Evolutionary conservation across 1,139 yeast genomes (phyloP).

Genomic region (Candida mesenterica): DNA sequence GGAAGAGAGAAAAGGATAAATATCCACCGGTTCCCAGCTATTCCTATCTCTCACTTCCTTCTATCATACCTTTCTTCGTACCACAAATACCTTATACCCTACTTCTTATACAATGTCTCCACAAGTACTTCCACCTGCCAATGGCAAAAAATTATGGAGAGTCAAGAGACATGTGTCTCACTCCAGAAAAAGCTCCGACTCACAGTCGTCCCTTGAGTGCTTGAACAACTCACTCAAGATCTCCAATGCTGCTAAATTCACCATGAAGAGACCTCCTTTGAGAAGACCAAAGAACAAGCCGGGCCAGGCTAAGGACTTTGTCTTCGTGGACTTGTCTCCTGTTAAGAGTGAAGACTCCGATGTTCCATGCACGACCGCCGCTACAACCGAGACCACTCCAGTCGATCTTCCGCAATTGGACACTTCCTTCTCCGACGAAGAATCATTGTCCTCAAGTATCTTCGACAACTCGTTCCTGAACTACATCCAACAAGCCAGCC

Average conservation of each 20-base stretch:
- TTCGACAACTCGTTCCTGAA: conserved; percentile 14
- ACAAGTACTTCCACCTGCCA: conserved; percentile 17
- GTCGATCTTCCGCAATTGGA: conserved; percentile 11
- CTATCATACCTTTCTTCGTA: too few species aligned
- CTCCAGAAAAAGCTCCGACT: conserved; percentile 12
- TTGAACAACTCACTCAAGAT: conserved; percentile 46
- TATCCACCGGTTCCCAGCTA: too few species aligned
- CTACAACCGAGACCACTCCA: conserved; percentile 10
- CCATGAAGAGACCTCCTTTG: conserved; percentile 45
- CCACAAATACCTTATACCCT: too few species aligned
- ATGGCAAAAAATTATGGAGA: conserved; percentile 51
- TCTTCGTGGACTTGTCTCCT: conserved; percentile 55
- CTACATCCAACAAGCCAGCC: conserved; percentile 13
- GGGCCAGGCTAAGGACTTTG: conserved; percentile 53
- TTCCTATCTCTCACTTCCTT: too few species aligned
- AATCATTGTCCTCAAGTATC: conserved; percentile 12
- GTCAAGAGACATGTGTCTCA: conserved; percentile 33
- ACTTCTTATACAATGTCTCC: background rate
- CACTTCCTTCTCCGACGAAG: conserved; percentile 15
- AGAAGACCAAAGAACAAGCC: conserved; percentile 53
- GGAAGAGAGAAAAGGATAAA: too few species aligned
- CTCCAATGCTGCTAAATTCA: conserved; percentile 34
- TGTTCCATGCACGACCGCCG: conserved; percentile 8
- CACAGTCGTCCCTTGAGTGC: conserved; percentile 33
- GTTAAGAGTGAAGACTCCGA: conserved; percentile 34